These are phyloP conservation scores for Eustoma russellianum DNA, from an alignment of 257 asterid genomes.

Conservation along the genomic window DNA sequence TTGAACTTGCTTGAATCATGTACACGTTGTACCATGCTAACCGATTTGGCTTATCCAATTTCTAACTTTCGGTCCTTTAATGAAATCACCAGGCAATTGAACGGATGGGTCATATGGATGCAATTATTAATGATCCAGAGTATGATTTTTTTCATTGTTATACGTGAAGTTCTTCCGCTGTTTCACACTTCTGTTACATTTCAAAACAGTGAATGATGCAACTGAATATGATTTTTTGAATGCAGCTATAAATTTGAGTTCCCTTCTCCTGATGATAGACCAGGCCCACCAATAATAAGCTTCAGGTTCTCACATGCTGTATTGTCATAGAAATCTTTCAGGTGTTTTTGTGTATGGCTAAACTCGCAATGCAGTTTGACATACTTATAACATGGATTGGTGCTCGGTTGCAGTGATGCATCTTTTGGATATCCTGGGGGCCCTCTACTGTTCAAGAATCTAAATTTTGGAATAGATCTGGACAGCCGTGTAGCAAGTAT, in stretches of 20 bases:
- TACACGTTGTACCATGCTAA: neutral
- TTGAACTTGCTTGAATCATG: too few relatives aligned
- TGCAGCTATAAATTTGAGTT: constrained; percentile 96
- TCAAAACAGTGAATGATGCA: neutral
- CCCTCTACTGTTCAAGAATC: constrained; percentile 65
- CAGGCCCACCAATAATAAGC: constrained; percentile 95
- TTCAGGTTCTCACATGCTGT: constrained; percentile 53
- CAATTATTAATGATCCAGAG: constrained; percentile 94
- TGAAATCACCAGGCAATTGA: constrained; percentile 67
- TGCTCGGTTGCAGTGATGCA: constrained; percentile 73
- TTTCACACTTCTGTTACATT: neutral
- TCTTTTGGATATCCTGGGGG: constrained; percentile 99
- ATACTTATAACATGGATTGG: neutral
- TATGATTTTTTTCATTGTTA: constrained; percentile 26
- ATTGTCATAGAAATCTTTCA: neutral
- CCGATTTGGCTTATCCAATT: neutral
- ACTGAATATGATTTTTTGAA: constrained; percentile 12
- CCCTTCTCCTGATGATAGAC: constrained; percentile 98
- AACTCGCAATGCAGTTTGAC: neutral
- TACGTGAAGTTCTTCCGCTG: neutral
- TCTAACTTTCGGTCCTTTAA: neutral
- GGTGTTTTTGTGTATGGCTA: neutral
- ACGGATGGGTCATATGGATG: constrained; percentile 83
- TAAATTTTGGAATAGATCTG: constrained; percentile 95
- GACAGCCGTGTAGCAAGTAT: constrained; percentile 97